Base-by-base conservation (phyloP, 768 basidiomycete species). In the Strobilomyces dryophilus region DNA sequence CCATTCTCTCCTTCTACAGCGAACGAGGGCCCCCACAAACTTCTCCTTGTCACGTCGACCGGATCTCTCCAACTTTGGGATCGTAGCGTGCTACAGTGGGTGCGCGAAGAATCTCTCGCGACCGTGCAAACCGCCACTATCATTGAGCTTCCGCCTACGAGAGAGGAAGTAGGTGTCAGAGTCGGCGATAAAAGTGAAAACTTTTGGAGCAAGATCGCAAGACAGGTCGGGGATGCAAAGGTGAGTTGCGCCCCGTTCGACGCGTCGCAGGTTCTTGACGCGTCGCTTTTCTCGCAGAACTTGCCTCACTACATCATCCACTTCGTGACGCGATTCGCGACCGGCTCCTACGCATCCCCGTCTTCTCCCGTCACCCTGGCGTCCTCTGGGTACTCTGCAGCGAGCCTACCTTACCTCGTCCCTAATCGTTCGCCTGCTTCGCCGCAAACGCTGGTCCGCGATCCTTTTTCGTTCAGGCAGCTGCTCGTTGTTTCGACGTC, bases 381-480 rank as follows among this genome's bases (percentile, higher is more conserved):
- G 18, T 40, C 60, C 1, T 45, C 51, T 27, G 29, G 15, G 2
- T 21, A 31, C 5, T 18, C 51, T 17, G 7, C 44, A 26, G 46
- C 46, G 11, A 52, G 69, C 10, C 47, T 70, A 20, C 66, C 66
- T 24, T n/a, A 55, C 35, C 14, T 32, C 29, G 5, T 60, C 35
- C 65, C 65, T 20, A 20, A 50, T 2, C 57, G 65, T 44, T 57
- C 68, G 27, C 60, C 74, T 6, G 55, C 69, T 27, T 59, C 69
- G 20, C 62, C 73, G 8, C 66, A 73, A 21, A 66, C 68, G 15
- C 73, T 85, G 1, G 72, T 75, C 53, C 82, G 90, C 5, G 92
- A 95, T 62, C 69, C 84, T 0, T 95, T 95, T 65, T 93, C 92
- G 0, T 92, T 97, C 71, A 78, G 87, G 35, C 91, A 97, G 64